Base-by-base conservation (phyloP, 192 early-diverging fungal species). In the Podila verticillata region DNA sequence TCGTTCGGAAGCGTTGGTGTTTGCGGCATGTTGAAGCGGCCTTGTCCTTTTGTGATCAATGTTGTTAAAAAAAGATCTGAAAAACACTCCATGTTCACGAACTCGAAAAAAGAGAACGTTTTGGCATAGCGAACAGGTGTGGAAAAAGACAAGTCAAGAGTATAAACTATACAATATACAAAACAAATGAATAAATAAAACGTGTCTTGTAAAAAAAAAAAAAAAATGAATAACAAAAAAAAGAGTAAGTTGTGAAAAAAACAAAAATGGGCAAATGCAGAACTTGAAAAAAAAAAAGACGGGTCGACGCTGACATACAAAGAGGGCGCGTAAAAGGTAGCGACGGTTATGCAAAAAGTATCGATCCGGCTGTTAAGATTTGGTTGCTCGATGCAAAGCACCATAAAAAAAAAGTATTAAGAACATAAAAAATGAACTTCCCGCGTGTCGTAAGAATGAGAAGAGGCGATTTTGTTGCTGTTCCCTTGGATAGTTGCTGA, bases 11-110 rank as follows among this genome's bases (percentile, higher is more conserved):
- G 77, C 77, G 65, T 72, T 72, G 60, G 66, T 51, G 66, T 72
- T 57, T 80, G 77, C 70, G 70, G 77, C 77, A 54, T 80, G 77
- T 80, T 80, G 77, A 80, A 80, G 77, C 77, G 69, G 70, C 77
- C 77, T 80, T 68, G 69, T 68, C 57, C 77, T 70, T 75, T 70
- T 39, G 36, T 31, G 20, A 24, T 24, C 48, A 47, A 66, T 57
- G 54, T 44, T 15, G 29, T 60, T 59, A 61, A 65, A 78, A 26
- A 68, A 57, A 70, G 63, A 78, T 66, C 62, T 22, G 24, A 13
- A 34, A 36, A 64, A 10, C 47, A 24, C 47, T 17, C 35, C 19
- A 9, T 47, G 8, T 28, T 35, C 34, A 31, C 47, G 13, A 30
- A 65, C 74, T 39, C 17, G 44, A 28, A 63, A 57, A 59, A 68